Base-by-base conservation (phyloP, 148 eudicot genomes). In the Agrostemma githago region DNA sequence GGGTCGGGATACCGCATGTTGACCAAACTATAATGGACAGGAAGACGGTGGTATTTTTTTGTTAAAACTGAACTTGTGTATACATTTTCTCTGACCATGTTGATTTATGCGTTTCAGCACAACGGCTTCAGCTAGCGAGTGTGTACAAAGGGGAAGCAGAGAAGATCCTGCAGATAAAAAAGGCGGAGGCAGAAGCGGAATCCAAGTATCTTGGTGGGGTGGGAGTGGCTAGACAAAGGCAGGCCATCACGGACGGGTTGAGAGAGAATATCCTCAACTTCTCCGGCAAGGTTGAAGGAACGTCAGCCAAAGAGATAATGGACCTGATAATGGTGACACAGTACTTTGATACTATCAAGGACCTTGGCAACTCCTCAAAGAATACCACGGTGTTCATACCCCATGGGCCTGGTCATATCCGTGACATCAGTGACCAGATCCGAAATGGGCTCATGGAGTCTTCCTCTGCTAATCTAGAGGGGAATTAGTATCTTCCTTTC, bases 61-160 rank as follows among this genome's bases (percentile, higher is more conserved):
- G 54, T 48, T 48, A 48, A 48, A 48, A 9, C 7, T 48, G 6
- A 4, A 48, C 34, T 7, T 5, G 3, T 17, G 5, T 20, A n/a
- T 5, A 6, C 21, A 8, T 21, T 37, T 9, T 38, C 5, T 43
- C 9, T 26, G 3, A 14, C 42, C 9, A 1, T 56, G 58, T 26
- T 54, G 63, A 26, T 42, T 3, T 59, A 20, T 61, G 20, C 51
- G 46, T 44, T 68, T 43, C 85, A 95, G 99, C 99, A 44, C 99
- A 95, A 86, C 83, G 99, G 87, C 89, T 92, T 78, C 99, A 95
- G 85, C 89, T 95, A 66, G 99, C 99, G 15, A 86, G 97, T 69
- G 99, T 92, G 9, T 92, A 92, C 90, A 95, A 90, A 82, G 99
- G 99, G 0, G 99, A 95, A 80, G 97, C 99, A 7, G 99, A 92